Evolutionary conservation across 2,329 filamentous ascomycete species (phyloP).

Genomic region (Coniosporium tulheliwenetii): DNA sequence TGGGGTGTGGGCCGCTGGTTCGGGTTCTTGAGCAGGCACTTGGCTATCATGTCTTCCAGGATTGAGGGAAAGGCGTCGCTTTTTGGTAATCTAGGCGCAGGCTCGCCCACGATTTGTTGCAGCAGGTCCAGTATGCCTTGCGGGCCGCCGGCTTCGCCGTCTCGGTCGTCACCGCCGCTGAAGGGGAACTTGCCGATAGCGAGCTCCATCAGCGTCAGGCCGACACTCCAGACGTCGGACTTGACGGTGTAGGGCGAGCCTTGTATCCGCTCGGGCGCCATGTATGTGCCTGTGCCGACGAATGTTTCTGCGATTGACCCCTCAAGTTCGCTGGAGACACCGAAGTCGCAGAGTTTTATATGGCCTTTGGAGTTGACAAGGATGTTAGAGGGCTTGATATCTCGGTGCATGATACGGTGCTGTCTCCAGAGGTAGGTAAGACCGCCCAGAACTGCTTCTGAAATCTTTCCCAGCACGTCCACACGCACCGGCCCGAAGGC

Average conservation of each 20-base stretch:
- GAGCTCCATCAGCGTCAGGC: conserved; percentile 87
- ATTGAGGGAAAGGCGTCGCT: conserved; percentile 94
- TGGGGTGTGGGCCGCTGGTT: conserved; percentile 81
- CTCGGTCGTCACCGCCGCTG: conserved; percentile 62
- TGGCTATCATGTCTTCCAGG: conserved; percentile 91
- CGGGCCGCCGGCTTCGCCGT: conserved; percentile 51
- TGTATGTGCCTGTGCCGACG: conserved; percentile 96
- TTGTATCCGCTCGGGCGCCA: conserved; percentile 96
- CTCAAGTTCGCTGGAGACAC: conserved; percentile 93
- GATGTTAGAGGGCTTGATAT: conserved; percentile 97
- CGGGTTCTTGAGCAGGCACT: conserved; percentile 82
- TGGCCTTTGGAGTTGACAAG: conserved; percentile 84
- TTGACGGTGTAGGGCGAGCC: conserved; percentile 96
- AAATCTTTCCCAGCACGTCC: conserved; percentile 93
- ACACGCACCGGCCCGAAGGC: conserved; percentile 91
- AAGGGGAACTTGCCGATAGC: conserved; percentile 97
- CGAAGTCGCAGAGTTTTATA: conserved; percentile 97
- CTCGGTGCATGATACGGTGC: conserved; percentile 96
- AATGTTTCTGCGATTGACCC: conserved; percentile 98
- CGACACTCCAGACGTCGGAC: conserved; percentile 98
- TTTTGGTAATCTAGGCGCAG: conserved; percentile 83
- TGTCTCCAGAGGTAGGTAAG: conserved; percentile 89
- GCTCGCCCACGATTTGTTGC: conserved; percentile 95
- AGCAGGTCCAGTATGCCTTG: conserved; percentile 91
- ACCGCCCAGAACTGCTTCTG: conserved; percentile 84